Evolutionary conservation across 306 rosid species (phyloP).

Genomic region (Vigna reflexopilosa): DNA sequence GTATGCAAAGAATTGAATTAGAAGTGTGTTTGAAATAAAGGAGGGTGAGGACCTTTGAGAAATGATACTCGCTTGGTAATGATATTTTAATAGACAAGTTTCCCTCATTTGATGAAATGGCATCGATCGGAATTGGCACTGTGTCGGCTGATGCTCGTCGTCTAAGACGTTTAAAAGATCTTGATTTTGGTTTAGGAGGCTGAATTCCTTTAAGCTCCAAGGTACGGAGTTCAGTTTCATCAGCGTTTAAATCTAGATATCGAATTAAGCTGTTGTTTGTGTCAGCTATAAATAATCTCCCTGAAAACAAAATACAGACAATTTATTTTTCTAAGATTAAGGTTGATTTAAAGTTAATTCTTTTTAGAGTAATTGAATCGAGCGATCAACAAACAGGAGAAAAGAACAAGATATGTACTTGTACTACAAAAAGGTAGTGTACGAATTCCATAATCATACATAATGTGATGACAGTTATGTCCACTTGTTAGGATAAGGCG

Average conservation of each 20-base stretch:
- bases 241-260: conserved; percentile 70
- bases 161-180: conserved; percentile 72
- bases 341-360: conserved; percentile 1
- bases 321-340: conserved; percentile 20
- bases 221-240: conserved; percentile 63
- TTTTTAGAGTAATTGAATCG: conserved; percentile 31
- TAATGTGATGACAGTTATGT: conserved; percentile 9
- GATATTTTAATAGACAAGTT: conserved; percentile 68
- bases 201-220: conserved; percentile 87
- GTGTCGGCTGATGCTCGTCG: conserved; percentile 83
- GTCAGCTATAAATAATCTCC: conserved; percentile 87
- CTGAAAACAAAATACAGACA: conserved; percentile 51
- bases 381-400: conserved; percentile 32
- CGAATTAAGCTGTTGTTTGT: conserved; percentile 91
- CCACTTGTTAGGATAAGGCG: background rate
- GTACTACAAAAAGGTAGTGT: conserved; percentile 16
- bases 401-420: conserved; percentile 28
- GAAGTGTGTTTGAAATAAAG: conserved; percentile 25
- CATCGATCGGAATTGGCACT: conserved; percentile 60
- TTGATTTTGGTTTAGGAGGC: conserved; percentile 73
- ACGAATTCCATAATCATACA: conserved; percentile 6
- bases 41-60: conserved; percentile 75
- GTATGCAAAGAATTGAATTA: conserved; percentile 20
- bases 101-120: conserved; percentile 79
- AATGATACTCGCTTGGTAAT: conserved; percentile 82